Evolutionary conservation across 1,139 yeast genomes (phyloP).

Genomic region (Blastobotrys raffinosifermentans): DNA sequence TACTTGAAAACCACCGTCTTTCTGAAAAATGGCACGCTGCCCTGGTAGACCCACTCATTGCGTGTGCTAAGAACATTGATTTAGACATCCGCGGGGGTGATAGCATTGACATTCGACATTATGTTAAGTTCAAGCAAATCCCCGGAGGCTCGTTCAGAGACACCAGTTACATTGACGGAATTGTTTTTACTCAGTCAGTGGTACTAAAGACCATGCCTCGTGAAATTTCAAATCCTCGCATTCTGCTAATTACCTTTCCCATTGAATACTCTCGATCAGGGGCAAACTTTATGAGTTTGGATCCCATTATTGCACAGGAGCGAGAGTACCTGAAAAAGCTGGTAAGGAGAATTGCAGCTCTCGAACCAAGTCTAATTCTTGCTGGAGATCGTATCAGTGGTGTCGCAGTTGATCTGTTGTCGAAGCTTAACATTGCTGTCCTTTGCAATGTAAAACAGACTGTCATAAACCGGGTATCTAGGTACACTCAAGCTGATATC

Average conservation of each 20-base stretch:
- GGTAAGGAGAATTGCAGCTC: conserved; percentile 68
- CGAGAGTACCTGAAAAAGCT: conserved; percentile 75
- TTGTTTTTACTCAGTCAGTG: conserved; percentile 76
- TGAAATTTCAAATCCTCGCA: conserved; percentile 57
- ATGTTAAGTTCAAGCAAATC: conserved; percentile 78
- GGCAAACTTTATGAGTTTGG: conserved; percentile 66
- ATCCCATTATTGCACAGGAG: conserved; percentile 85
- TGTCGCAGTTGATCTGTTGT: conserved; percentile 64
- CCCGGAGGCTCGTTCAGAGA: conserved; percentile 62
- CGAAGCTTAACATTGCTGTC: conserved; percentile 74
- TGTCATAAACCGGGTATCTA: conserved; percentile 71
- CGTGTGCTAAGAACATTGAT: conserved; percentile 44
- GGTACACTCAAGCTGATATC: conserved; percentile 80
- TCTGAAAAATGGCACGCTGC: conserved; percentile 46
- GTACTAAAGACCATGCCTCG: conserved; percentile 80
- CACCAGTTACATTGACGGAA: conserved; percentile 65
- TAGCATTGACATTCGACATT: conserved; percentile 78
- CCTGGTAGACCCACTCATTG: conserved; percentile 42
- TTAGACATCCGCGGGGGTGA: conserved; percentile 59
- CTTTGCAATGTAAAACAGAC: conserved; percentile 76
- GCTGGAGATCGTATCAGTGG: conserved; percentile 84
- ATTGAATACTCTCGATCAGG: conserved; percentile 77
- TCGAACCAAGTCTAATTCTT: conserved; percentile 74
- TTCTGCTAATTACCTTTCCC: conserved; percentile 82
- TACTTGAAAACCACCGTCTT: conserved; percentile 49